Evolutionary conservation across 106 monocot genomes (phyloP).

Genomic region (Dendrobium nobile): DNA sequence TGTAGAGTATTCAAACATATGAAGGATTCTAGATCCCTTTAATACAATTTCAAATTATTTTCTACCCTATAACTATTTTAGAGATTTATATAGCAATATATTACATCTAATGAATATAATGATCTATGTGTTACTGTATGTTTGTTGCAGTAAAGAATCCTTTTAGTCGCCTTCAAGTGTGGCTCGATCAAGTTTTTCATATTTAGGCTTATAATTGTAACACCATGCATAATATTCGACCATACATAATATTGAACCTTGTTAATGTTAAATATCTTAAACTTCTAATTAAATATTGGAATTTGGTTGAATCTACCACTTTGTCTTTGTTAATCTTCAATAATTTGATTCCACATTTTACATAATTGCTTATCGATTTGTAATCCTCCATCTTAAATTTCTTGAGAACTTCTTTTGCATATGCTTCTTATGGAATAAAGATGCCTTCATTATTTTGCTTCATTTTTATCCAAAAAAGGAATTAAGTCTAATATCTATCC

Average conservation of each 20-base stretch:
- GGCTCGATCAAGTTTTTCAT: background rate
- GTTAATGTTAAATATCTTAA: conserved; percentile 6
- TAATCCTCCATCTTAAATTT: conserved; percentile 7
- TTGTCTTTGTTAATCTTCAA: background rate
- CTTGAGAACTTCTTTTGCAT: conserved; percentile 6
- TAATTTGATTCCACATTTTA: background rate
- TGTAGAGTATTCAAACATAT: no score
- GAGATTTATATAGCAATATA: no score
- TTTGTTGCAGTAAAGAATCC: conserved; percentile 8
- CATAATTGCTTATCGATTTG: background rate
- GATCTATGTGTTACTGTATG: background rate
- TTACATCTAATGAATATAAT: background rate
- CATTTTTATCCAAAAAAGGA: conserved; percentile 6
- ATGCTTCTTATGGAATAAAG: background rate
- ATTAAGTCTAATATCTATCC: background rate
- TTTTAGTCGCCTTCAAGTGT: background rate
- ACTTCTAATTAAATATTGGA: background rate
- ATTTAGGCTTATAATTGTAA: background rate
- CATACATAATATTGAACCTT: background rate
- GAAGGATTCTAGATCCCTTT: no score
- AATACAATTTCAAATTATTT: no score
- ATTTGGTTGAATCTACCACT: background rate
- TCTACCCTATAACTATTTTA: no score
- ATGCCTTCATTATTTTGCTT: background rate
- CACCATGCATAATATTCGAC: background rate